Conservation (phyloP, 257 asterid genomes). For the Knoxia roxburghii region DNA sequence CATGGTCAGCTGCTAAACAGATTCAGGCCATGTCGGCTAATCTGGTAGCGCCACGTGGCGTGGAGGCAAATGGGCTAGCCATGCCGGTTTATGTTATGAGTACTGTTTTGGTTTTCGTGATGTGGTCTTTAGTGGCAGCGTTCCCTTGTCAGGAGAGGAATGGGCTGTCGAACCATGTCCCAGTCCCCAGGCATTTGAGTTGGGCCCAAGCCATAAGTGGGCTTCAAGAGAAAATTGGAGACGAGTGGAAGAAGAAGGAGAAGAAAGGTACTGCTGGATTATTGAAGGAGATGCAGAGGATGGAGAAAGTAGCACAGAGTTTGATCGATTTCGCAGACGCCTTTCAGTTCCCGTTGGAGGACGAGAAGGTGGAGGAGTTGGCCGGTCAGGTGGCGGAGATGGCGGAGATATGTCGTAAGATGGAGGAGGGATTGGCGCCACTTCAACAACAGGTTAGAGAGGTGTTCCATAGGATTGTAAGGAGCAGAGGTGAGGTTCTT, state of each 20-base stretch:
- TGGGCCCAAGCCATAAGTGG: slow-evolving; percentile 66
- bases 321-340: slow-evolving; percentile 55
- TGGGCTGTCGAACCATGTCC: slow-evolving; percentile 54
- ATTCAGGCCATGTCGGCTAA: slow-evolving; percentile 62
- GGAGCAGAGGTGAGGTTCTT: slow-evolving; percentile 74
- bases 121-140: slow-evolving; percentile 89
- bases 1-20: slow-evolving; percentile 87
- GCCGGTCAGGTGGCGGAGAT: slow-evolving; percentile 56
- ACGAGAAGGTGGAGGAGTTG: slow-evolving; percentile 55
- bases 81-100: slow-evolving; percentile 59
- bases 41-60: slow-evolving; percentile 69
- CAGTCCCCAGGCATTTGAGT: slow-evolving; percentile 40
- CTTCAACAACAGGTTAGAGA: slow-evolving; percentile 69
- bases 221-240: slow-evolving; percentile 75
- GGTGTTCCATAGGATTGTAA: slow-evolving; percentile 90
- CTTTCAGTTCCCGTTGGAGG: slow-evolving; percentile 66
- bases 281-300: slow-evolving; percentile 66
- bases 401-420: slow-evolving; percentile 56
- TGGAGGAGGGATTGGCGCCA: slow-evolving; percentile 86
- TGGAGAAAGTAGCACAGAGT: slow-evolving; percentile 63
- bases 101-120: slow-evolving; percentile 52
- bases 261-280: slow-evolving; percentile 64
- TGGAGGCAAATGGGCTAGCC: slow-evolving; percentile 51
- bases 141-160: slow-evolving; percentile 80
- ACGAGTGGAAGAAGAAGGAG: slow-evolving; percentile 90